These are phyloP conservation scores for Bertia moriformis DNA, from an alignment of 2,329 filamentous ascomycete species.

Conservation along the genomic window DNA sequence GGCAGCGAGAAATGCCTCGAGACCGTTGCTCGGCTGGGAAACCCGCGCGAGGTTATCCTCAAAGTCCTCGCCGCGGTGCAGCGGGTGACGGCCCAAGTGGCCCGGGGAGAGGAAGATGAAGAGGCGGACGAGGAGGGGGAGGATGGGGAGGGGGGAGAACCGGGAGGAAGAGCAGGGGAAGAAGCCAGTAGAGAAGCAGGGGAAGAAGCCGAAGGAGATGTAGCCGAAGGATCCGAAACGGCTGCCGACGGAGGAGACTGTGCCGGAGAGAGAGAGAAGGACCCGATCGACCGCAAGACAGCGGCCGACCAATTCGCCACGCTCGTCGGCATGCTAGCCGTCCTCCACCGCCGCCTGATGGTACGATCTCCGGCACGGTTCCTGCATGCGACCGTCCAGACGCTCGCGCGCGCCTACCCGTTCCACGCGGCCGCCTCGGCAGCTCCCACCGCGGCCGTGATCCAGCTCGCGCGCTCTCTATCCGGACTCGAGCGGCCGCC, in stretches of 20 bases:
- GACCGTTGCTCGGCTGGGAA: constrained; percentile 63
- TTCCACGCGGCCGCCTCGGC: constrained; percentile 49
- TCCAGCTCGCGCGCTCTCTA: constrained; percentile 57
- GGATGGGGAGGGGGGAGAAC: constrained; percentile 18
- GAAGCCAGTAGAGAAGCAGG: constrained; percentile 9
- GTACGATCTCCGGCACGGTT: constrained; percentile 69
- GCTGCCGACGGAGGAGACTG: constrained; percentile 11
- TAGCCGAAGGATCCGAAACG: constrained; percentile 7
- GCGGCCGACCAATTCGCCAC: constrained; percentile 44
- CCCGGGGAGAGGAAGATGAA: constrained; percentile 25
- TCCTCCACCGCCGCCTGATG: constrained; percentile 60
- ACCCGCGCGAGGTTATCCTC: constrained; percentile 68
- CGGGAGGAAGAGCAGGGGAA: constrained; percentile 6
- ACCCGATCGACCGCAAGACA: too few relatives aligned
- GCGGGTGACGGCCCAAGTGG: constrained; percentile 17
- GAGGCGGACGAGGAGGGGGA: constrained; percentile 22
- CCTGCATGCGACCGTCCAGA: constrained; percentile 61
- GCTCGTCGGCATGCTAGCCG: constrained; percentile 56
- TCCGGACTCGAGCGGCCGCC: constrained; percentile 52
- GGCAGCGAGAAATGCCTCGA: constrained; percentile 58
- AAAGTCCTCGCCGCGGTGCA: constrained; percentile 65
- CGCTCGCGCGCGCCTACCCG: constrained; percentile 26
- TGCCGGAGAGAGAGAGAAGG: constrained; percentile 4
- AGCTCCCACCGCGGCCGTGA: constrained; percentile 51
- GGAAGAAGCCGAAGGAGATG: too few relatives aligned